Conservation (phyloP, 352 stramenopile genomes). For the Pythium brassicae region DNA sequence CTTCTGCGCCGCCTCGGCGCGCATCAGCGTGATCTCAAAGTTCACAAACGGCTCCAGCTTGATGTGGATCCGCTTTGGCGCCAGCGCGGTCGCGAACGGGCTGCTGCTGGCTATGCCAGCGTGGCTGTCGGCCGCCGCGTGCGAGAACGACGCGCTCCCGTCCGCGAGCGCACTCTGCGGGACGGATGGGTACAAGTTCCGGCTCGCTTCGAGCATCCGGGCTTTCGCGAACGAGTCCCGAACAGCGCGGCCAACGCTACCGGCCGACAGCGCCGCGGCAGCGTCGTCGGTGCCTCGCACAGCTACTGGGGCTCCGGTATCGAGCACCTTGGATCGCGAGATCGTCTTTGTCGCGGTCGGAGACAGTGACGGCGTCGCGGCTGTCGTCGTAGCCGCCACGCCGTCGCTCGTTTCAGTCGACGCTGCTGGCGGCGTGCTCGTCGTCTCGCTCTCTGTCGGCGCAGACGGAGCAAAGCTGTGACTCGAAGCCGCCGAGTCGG, state of each 20-base stretch:
- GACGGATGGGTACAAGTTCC: conserved; percentile 37
- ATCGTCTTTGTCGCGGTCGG: conserved; percentile 42
- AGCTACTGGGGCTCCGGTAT: not conserved
- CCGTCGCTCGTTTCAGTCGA: not conserved
- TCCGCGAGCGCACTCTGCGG: conserved; percentile 7
- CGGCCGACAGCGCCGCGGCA: conserved; percentile 16
- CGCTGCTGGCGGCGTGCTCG: not conserved
- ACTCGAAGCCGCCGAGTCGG: not conserved
- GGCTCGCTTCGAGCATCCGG: conserved; percentile 26
- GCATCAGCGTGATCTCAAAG: conserved; percentile 81
- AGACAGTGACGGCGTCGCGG: conserved; percentile 34
- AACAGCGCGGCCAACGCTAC: conserved; percentile 27
- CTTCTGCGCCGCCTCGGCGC: conserved; percentile 70
- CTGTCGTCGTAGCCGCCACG: not conserved
- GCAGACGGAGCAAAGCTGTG: conserved; percentile 8
- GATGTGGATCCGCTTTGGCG: conserved; percentile 52
- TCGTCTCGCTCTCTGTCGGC: conserved; percentile 4
- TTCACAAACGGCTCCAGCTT: conserved; percentile 80
- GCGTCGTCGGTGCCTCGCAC: conserved; percentile 10
- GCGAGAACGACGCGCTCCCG: conserved; percentile 7
- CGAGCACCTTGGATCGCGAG: conserved; percentile 6
- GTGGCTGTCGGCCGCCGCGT: conserved; percentile 17
- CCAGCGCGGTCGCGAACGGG: not conserved
- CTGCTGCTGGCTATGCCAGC: conserved; percentile 21
- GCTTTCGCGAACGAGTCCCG: conserved; percentile 48